These are phyloP conservation scores for Takakia lepidozioides DNA, from an alignment of 225 moss, liverwort and hornwort species.

Conservation along the genomic window DNA sequence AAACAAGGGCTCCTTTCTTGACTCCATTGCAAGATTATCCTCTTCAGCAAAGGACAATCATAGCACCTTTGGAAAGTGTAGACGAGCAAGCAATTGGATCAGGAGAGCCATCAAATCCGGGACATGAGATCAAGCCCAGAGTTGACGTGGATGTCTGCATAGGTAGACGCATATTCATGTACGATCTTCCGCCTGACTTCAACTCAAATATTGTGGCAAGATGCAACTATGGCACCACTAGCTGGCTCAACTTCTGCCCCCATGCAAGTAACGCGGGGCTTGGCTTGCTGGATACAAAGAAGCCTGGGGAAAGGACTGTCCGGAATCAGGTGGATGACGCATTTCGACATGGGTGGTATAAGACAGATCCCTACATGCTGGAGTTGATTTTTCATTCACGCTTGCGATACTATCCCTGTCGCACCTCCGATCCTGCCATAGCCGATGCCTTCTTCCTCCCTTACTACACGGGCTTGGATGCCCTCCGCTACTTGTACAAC, in stretches of 20 bases:
- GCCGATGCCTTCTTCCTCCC: constrained; percentile 71
- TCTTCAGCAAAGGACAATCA: no score
- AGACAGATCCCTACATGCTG: constrained; percentile 72
- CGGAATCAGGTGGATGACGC: neutral
- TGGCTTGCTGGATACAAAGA: constrained; percentile 3
- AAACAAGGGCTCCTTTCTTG: no score
- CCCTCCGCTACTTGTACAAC: constrained; percentile 41
- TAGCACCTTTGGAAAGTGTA: no score
- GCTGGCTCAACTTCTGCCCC: constrained; percentile 69
- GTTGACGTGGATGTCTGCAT: constrained; percentile 39
- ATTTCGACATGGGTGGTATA: constrained; percentile 40
- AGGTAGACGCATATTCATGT: constrained; percentile 60
- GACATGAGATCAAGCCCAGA: no score
- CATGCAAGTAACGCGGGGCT: constrained; percentile 43
- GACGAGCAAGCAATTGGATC: no score
- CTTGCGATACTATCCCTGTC: constrained; percentile 40
- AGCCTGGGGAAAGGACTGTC: no score
- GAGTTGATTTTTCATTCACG: constrained; percentile 68
- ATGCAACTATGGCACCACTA: constrained; percentile 42
- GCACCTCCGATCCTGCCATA: constrained; percentile 13
- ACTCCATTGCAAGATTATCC: no score
- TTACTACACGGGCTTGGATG: constrained; percentile 55
- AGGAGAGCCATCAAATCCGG: no score
- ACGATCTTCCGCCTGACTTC: constrained; percentile 55
- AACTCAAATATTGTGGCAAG: constrained; percentile 36